Base-by-base conservation (phyloP, 805 yeast species). In the Cyberlindnera amylophila region DNA sequence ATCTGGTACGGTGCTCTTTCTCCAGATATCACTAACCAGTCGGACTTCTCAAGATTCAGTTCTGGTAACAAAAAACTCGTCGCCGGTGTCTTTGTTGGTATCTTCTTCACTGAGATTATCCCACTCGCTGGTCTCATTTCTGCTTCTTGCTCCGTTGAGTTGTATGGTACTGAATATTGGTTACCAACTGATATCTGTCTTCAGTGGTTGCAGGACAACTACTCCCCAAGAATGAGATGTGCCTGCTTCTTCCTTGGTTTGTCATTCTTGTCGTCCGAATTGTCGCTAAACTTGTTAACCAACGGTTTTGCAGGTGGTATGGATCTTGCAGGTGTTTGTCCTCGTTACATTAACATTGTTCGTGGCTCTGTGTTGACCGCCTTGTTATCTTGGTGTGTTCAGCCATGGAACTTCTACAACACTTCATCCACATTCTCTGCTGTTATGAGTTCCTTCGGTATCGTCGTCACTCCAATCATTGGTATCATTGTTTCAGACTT, bases 31-130 rank as follows among this genome's bases (percentile, higher is more conserved):
- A 58, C 69, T 14, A 69, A 69, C 42, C 68, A 64, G 45, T 56
- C 69, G 21, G 74, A 69, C 49, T 69, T 58, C 45, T 61, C 72
- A 5, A 55, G 75, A 50, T 70, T 70, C 48, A 61, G 70, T 9
- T 46, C 49, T 7, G 44, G 53, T 12, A 47, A 50, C 23, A 55
- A 45, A 32, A 55, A 64, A 11, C 53, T 62, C 13, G 48, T 57
- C 17, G 34, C 41, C 31, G 70, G 70, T 26, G 54, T 62, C 8
- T 52, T 64, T 33, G 36, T 58, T 29, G 64, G 70, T 16, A 59
- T 62, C 32, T 54, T 65, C 41, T 49, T 63, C 16, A 61, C 67
- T 4, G 72, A 70, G 19, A 54, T 68, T 33, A 60, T 69, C 12
- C 71, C 72, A n/a, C 45, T 65, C 14, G 65, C 66, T 36, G 71